Base-by-base conservation (phyloP, 345 rosid species). In the Angophora floribunda region DNA sequence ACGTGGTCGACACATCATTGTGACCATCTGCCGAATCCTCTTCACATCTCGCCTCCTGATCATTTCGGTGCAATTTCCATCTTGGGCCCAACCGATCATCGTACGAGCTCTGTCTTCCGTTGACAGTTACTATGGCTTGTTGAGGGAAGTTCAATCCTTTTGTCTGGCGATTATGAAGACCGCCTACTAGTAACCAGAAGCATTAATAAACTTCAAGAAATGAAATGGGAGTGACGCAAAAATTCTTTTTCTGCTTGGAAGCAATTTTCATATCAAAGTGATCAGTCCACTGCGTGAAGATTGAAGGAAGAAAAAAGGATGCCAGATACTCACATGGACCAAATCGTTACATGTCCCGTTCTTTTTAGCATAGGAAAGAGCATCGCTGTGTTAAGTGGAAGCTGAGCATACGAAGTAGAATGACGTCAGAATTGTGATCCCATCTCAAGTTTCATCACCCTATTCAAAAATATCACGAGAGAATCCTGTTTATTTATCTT, bases 351-450 rank as follows among this genome's bases (percentile, higher is more conserved):
- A 55, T 55, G 16, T 63, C 75, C 19, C 3, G 0, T n/a, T 63
- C 8, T 63, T n/a, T 63, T n/a, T n/a, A 30, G 75, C 41, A 7
- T 14, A 63, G 9, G 9, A 30, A 63, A 63, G 4, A 7, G 5
- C 16, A 14, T n/a, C 36, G 30, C 36, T 16, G 0, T n/a, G 19
- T 63, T n/a, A 63, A 63, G 41, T n/a, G 19, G 3, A 8, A 67
- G 79, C 3, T 4, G 9, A 30, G 12, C 9, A 30, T 9, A 67
- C 30, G 3, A 30, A 22, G 24, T 30, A 7, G 3, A 67, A 30
- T 0, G 11, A 16, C 4, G 36, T 67, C 41, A 1, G 17, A 70
- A 36, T 8, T 2, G 1, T 3, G 7, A 36, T 5, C 49, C 26
- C 36, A 36, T 75, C 13, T 75, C 19, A 5, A 22, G 45, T 41